Evolutionary conservation across 163 green algal species (phyloP).

Genomic region (Chlorella variabilis): DNA sequence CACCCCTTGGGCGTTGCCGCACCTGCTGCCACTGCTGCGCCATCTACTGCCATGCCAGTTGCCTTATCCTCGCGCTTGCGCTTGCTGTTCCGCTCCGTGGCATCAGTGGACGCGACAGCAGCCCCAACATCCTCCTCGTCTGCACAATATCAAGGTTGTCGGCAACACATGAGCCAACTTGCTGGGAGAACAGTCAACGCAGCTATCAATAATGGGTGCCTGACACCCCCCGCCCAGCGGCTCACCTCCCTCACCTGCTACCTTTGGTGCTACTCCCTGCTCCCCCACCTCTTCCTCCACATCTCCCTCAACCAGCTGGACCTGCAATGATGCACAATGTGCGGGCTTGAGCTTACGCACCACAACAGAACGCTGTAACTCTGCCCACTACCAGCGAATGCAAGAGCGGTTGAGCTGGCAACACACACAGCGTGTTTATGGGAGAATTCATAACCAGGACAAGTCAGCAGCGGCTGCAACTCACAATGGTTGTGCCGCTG

Average conservation of each 20-base stretch:
- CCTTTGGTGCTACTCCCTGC: too few species aligned
- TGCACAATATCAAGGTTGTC: background rate
- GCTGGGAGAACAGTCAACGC: background rate
- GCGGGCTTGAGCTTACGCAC: too few species aligned
- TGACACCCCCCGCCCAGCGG: too few species aligned
- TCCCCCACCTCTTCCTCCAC: slow-evolving; percentile 19
- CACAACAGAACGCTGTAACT: too few species aligned
- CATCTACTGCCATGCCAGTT: slow-evolving; percentile 20
- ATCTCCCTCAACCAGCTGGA: slow-evolving; percentile 1
- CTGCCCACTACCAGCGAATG: too few species aligned
- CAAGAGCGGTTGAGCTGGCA: too few species aligned
- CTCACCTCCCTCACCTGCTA: too few species aligned
- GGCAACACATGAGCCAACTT: too few species aligned
- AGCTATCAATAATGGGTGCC: background rate
- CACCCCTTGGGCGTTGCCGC: background rate
- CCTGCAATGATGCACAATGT: slow-evolving; percentile 8
- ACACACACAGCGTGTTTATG: too few species aligned
- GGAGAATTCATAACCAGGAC: background rate
- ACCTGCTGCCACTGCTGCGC: background rate
- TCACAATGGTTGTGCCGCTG: slow-evolving; percentile 28
- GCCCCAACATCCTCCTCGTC: background rate
- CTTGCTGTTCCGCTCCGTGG: slow-evolving; percentile 22
- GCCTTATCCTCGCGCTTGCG: slow-evolving; percentile 28
- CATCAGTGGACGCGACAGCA: background rate
- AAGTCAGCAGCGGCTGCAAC: background rate